phyloP scores from a whole-genome alignment of 2,329 filamentous ascomycete species.

The Hymenoscyphus fraxineus region DNA sequence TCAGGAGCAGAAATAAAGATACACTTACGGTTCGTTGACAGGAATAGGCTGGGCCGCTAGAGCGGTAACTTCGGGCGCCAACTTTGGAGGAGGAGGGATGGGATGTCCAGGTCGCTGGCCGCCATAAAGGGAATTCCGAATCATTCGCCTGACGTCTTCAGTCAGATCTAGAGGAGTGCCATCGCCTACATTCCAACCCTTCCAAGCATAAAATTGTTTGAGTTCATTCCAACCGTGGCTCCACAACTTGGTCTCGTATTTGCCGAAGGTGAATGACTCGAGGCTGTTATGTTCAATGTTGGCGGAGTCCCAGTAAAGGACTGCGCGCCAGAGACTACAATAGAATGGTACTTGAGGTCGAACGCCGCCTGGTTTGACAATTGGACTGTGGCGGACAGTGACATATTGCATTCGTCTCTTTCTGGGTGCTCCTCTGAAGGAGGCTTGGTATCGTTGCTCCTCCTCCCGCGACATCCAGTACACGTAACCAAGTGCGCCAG shows the following conservation, averaged over 20 bases:
- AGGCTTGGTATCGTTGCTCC: neutral
- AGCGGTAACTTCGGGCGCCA: neutral
- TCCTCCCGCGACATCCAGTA: neutral
- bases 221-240: neutral
- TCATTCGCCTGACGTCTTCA: neutral
- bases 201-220: neutral
- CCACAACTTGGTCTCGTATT: neutral
- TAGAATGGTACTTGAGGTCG: neutral
- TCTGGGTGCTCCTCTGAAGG: too few species aligned
- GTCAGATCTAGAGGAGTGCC: neutral
- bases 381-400: neutral
- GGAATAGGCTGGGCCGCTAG: neutral
- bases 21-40: neutral
- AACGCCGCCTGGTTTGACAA: neutral
- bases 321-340: neutral
- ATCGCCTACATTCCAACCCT: neutral
- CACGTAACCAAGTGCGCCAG: neutral
- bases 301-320: neutral
- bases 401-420: neutral
- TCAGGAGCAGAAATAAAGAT: neutral
- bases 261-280: neutral
- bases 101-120: neutral
- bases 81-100: neutral
- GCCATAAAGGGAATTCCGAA: neutral
- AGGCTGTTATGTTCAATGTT: neutral